phyloP scores from a whole-genome alignment of 805 yeast genomes.

The Ogataea chonburiensis region DNA sequence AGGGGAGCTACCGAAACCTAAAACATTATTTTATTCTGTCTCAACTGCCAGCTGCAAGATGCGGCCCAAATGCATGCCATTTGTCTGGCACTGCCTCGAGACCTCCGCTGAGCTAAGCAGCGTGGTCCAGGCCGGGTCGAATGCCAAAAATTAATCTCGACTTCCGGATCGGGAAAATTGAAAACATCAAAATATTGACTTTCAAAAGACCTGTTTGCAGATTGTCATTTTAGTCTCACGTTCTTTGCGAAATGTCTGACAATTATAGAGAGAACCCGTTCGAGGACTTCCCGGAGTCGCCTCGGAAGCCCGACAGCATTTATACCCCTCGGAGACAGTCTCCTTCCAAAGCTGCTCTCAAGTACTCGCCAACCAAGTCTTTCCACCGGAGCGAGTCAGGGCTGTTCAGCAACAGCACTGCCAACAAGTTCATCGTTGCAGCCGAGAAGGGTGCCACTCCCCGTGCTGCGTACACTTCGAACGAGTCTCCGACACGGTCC shows the following conservation, averaged over 20 bases:
- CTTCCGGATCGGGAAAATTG: slow-evolving; percentile 14
- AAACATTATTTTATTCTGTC: too few species aligned
- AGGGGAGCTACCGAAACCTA: slow-evolving; percentile 19
- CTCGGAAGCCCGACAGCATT: slow-evolving; percentile 31
- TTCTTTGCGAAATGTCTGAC: slow-evolving; percentile 22
- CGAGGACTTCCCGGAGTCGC: slow-evolving; percentile 27
- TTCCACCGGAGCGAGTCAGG: slow-evolving; percentile 33
- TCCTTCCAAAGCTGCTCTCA: slow-evolving; percentile 38
- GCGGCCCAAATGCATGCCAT: slow-evolving; percentile 1
- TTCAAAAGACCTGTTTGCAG: slow-evolving; percentile 1
- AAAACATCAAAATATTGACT: slow-evolving; percentile 9
- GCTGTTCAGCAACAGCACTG: slow-evolving; percentile 36
- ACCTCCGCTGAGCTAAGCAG: slow-evolving; percentile 5
- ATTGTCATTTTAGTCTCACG: slow-evolving; percentile 1
- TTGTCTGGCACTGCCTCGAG: neutral
- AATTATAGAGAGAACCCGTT: slow-evolving; percentile 31
- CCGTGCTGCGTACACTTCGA: slow-evolving; percentile 63
- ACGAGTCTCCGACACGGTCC: slow-evolving; percentile 71
- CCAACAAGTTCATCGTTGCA: slow-evolving; percentile 37
- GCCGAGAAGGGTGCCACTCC: slow-evolving; percentile 50
- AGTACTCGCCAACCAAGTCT: slow-evolving; percentile 45
- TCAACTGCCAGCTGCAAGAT: too few species aligned
- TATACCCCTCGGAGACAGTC: slow-evolving; percentile 32
- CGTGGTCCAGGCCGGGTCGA: neutral
- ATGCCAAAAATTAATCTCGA: slow-evolving; percentile 4